Base-by-base conservation (phyloP, 208 protist genomes). In the Angomonas deanei region DNA sequence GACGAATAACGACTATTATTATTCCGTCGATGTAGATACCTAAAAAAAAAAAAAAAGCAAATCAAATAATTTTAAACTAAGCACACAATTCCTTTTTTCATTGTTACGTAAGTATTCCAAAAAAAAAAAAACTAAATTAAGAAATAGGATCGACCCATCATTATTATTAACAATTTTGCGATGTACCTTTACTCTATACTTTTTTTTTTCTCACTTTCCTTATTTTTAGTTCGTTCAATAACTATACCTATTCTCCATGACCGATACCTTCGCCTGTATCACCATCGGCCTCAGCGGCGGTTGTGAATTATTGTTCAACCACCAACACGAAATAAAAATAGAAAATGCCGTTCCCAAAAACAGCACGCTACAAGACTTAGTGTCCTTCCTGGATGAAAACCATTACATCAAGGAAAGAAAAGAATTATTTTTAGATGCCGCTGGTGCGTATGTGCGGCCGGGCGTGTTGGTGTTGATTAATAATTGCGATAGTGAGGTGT, bases 391-490 rank as follows among this genome's bases (percentile, higher is more conserved):
- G 2, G 70, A 66, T 38, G 56, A 59, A 13, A 13, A 5, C 3
- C 34, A 72, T 24, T 89, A 91, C 67, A 58, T 95, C 4, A 64
- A 74, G 23, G 84, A 95, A 54, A 36, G 86, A 15, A 81, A 85
- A 0, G 84, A 95, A 38, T 76, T 92, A 11, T 84, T 95, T 59
- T 63, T 84, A n/a, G 82, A 92, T 61, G 74, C 73, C 2, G 68
- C 74, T 3, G 84, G 89, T 10, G 67, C 32, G 3, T 72, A 73
- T 28, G 66, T 92, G 8, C 86, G 93, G 4, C 96, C 96, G 48
- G 96, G 96, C 23, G 97, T 98, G 76, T 80, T 98, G 17, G 80
- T 94, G 0, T 64, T 98, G 36, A 89, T 98, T 34, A 97, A 98
- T 72, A 82, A 86, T 65, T 91, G 85, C 28, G 96, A 98, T 75